Evolutionary conservation across 2,329 filamentous ascomycete genomes (phyloP), one percentile per base, ranked within the genome.

Genomic region (Keithomyces neogunnii): DNA sequence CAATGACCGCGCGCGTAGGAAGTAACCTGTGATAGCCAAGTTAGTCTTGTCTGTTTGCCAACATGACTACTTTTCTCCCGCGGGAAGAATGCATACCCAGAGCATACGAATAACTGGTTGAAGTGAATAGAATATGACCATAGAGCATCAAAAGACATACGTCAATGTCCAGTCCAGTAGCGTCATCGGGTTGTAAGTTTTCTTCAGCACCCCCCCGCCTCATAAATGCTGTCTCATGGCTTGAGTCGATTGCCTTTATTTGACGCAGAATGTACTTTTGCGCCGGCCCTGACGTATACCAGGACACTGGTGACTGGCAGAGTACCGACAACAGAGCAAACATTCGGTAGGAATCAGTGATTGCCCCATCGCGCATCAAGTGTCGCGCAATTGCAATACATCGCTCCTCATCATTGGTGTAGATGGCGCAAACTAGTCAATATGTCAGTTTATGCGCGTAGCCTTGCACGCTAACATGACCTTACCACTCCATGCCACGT

Each of bases 221-320:
- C 1, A 50, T 51, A 3, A 66, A 66, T 51, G 68, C 66, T 31
- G 70, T 67, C 40, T 75, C 69, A 11, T 75, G 70, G 11, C 78
- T 73, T 69, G 73, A 44, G 85, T 99, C 93, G 73, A 95, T 88
- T 3, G 84, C 82, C 66, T 95, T 95, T 69, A 99, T 88, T 68
- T 95, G 89, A 4, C 93, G 84, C 52, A 96, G 76, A 61, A 97
- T 84, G 63, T 88, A 95, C 66, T 97, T 97, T 67, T 96, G 90
- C 26, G 86, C 85, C 0, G 89, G 85, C 0, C 88, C 87, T 3
- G 86, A 85, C 48, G 85, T 85, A 67, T 92, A 96, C 74, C 86
- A 88, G 32, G 83, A 79, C 38, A 82, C 75, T 2, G 85, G 82
- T 11, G 88, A 84, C 49, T 88, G 83, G 61, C 83, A 88, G 6